Percentiles rank a stretch among this genome's conserved stretches.
Conservation (phyloP, 2,329 filamentous ascomycete species). For the Cadophora gregata region DNA sequence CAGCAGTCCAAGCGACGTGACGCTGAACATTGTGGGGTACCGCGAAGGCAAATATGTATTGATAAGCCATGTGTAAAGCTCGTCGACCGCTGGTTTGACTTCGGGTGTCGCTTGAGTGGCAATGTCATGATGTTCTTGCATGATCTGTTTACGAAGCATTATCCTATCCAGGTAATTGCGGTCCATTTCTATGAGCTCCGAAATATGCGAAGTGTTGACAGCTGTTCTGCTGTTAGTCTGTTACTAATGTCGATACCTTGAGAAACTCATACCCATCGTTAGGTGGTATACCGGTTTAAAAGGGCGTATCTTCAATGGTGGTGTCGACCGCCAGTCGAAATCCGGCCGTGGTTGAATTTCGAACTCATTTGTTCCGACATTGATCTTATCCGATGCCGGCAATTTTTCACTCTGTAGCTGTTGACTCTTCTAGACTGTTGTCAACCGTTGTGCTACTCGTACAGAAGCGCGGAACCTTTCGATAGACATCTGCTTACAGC, state of each 20-base stretch:
- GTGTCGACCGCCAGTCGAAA: slow-evolving; percentile 57
- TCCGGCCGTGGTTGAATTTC: slow-evolving; percentile 48
- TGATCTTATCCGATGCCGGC: not conserved
- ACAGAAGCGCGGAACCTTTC: too few relatives aligned
- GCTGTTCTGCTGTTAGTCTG: slow-evolving; percentile 46
- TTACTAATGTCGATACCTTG: not conserved
- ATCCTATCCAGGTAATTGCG: slow-evolving; percentile 61
- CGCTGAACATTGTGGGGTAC: slow-evolving; percentile 58
- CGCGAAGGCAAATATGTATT: slow-evolving; percentile 60
- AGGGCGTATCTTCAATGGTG: slow-evolving; percentile 59
- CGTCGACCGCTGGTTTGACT: slow-evolving; percentile 54
- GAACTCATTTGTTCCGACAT: slow-evolving; percentile 10
- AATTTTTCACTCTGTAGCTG: not conserved
- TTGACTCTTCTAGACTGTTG: not conserved
- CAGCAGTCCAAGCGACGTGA: slow-evolving; percentile 45
- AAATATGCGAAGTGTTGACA: slow-evolving; percentile 56
- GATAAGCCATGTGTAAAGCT: slow-evolving; percentile 62
- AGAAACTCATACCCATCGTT: slow-evolving; percentile 61
- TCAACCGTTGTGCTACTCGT: not conserved
- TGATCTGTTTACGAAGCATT: slow-evolving; percentile 53
- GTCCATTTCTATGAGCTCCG: slow-evolving; percentile 64
- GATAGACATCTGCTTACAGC: too few relatives aligned
- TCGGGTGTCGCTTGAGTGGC: slow-evolving; percentile 48
- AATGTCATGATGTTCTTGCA: slow-evolving; percentile 50
- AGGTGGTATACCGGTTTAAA: slow-evolving; percentile 68